phyloP scores from a whole-genome alignment of 1,284 basidiomycete genomes.

The Tilletia indica region DNA sequence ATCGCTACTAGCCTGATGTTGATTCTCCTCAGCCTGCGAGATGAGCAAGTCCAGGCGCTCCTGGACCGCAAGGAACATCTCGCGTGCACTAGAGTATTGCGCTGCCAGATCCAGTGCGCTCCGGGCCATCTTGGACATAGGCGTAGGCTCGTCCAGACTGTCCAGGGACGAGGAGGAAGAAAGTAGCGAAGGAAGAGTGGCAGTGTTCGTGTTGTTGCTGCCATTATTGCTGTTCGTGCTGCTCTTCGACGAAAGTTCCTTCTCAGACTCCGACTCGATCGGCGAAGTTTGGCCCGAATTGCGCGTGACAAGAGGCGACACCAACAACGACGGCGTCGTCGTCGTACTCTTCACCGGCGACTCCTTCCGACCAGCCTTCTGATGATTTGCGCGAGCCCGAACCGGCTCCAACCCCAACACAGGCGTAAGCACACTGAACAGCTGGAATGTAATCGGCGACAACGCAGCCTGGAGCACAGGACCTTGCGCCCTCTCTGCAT shows the following conservation, averaged over 20 bases:
- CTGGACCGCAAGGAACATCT: conserved; percentile 44
- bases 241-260: neutral
- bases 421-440: conserved; percentile 38
- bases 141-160: conserved; percentile 9
- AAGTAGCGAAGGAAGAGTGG: neutral
- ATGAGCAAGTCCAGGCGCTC: conserved; percentile 35
- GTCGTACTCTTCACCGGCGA: neutral
- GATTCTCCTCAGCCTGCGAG: conserved; percentile 20
- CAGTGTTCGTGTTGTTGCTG: neutral
- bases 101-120: conserved; percentile 32
- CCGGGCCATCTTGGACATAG: conserved; percentile 23
- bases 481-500: conserved; percentile 24
- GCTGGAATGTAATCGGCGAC: conserved; percentile 27
- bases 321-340: neutral
- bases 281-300: conserved; percentile 4
- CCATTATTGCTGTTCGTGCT: neutral
- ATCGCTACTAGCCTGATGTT: conserved; percentile 17
- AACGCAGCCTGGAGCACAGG: conserved; percentile 32
- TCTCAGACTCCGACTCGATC: neutral
- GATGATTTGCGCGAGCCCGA: neutral
- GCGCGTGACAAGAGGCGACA: neutral
- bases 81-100: conserved; percentile 35
- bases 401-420: conserved; percentile 29
- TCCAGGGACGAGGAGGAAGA: conserved; percentile 13
- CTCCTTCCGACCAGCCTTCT: neutral